Evolutionary conservation across 768 basidiomycete species (phyloP).

Genomic region (Xerocomellus amylosporus): DNA sequence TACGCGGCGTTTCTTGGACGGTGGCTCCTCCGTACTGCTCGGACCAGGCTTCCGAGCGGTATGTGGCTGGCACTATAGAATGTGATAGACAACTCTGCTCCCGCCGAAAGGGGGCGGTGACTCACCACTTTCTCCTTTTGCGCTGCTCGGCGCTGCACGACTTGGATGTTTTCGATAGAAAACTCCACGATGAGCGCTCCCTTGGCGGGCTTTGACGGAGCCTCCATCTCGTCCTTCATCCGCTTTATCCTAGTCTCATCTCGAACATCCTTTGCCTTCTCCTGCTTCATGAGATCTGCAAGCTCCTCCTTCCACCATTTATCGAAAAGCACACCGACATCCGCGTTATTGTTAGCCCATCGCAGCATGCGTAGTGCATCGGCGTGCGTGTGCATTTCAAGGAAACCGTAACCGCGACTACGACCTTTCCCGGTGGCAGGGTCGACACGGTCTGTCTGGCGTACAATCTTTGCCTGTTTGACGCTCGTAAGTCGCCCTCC

Average conservation of each 20-base stretch:
- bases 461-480: conserved; percentile 89
- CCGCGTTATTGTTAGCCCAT: conserved; percentile 91
- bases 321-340: conserved; percentile 59
- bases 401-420: conserved; percentile 93
- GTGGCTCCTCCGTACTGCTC: conserved; percentile 30
- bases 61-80: conserved; percentile 8
- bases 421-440: conserved; percentile 81
- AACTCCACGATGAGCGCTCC: conserved; percentile 86
- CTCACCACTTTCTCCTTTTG: conserved; percentile 39
- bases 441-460: conserved; percentile 87
- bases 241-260: conserved; percentile 54
- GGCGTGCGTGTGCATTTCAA: conserved; percentile 84
- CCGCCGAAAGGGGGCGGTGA: not conserved
- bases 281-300: conserved; percentile 53
- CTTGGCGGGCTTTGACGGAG: conserved; percentile 36
- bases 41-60: not conserved
- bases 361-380: conserved; percentile 89
- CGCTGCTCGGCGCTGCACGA: conserved; percentile 71
- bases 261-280: conserved; percentile 46
- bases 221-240: conserved; percentile 53
- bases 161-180: conserved; percentile 92
- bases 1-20: conserved; percentile 41
- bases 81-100: not conserved
- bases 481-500: conserved; percentile 48
- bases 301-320: conserved; percentile 86